Conservation (phyloP, 139 green algal genomes). For the Nannochloris sp. region DNA sequence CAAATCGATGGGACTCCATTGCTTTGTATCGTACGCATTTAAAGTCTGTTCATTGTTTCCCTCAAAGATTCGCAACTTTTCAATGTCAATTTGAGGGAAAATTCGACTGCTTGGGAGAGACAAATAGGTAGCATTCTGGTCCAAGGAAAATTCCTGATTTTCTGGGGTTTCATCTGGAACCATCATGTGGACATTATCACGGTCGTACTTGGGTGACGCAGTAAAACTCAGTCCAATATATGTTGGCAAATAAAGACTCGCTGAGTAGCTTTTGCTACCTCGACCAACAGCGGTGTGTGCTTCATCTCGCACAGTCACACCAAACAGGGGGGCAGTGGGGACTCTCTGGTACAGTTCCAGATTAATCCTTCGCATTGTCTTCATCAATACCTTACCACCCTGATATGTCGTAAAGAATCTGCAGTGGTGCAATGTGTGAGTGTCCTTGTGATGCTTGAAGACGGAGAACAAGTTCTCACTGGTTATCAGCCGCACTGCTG, state of each 20-base stretch:
- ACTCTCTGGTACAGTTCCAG: not conserved
- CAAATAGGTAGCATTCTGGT: not conserved
- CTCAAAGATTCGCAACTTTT: not conserved
- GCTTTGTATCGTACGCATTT: not conserved
- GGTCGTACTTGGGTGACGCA: not conserved
- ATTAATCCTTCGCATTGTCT: not conserved
- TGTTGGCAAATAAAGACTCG: not conserved
- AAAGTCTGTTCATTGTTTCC: not conserved
- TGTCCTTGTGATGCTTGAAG: not conserved
- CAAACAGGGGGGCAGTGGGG: not conserved
- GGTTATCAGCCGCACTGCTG: not conserved
- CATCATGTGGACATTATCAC: not conserved
- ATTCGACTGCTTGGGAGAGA: not conserved
- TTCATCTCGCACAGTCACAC: slow-evolving; percentile 1
- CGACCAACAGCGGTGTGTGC: slow-evolving; percentile 1
- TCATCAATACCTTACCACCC: not conserved
- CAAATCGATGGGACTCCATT: not conserved
- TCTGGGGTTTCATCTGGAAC: not conserved
- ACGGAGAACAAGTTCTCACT: not conserved
- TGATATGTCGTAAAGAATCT: slow-evolving; percentile 5
- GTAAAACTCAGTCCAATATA: slow-evolving; percentile 1
- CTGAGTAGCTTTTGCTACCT: not conserved
- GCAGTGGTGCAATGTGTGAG: not conserved
- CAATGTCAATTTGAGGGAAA: not conserved
- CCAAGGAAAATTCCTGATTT: not conserved